Conservation (phyloP, 805 yeast species). For the Metschnikowia henanensis region DNA sequence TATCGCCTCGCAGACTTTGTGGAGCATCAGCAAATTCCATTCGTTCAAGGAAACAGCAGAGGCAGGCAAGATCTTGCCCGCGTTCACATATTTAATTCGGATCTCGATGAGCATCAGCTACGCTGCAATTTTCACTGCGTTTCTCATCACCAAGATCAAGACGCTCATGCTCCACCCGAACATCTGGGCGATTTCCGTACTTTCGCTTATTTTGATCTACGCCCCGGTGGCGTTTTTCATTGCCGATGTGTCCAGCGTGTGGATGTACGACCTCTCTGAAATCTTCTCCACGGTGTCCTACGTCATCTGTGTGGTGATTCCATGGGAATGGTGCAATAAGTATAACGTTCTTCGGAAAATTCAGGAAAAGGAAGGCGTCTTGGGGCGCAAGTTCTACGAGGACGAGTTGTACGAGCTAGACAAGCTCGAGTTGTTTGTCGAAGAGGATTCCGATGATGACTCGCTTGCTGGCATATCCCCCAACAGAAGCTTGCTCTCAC, state of each 20-base stretch:
- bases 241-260: constrained; percentile 72
- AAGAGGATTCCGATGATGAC: constrained; percentile 27
- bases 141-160: constrained; percentile 50
- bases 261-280: constrained; percentile 75
- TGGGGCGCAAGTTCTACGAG: constrained; percentile 75
- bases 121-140: constrained; percentile 61
- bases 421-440: constrained; percentile 39
- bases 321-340: constrained; percentile 86
- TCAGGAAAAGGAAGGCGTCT: constrained; percentile 65
- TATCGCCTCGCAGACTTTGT: constrained; percentile 57
- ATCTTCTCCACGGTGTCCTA: constrained; percentile 72
- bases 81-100: constrained; percentile 70
- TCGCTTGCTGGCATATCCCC: constrained; percentile 1
- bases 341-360: constrained; percentile 55
- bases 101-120: constrained; percentile 71
- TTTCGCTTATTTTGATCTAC: constrained; percentile 56
- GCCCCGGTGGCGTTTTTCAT: constrained; percentile 69
- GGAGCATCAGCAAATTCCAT: constrained; percentile 66
- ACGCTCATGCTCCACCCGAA: constrained; percentile 47
- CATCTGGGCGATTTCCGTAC: constrained; percentile 54
- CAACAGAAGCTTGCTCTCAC: constrained; percentile 2
- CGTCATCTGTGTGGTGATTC: constrained; percentile 67
- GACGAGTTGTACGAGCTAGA: constrained; percentile 54
- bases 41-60: constrained; percentile 37
- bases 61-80: constrained; percentile 60